Base-by-base conservation (phyloP, 1,284 basidiomycete genomes). In the Ceratobasidium sp. region DNA sequence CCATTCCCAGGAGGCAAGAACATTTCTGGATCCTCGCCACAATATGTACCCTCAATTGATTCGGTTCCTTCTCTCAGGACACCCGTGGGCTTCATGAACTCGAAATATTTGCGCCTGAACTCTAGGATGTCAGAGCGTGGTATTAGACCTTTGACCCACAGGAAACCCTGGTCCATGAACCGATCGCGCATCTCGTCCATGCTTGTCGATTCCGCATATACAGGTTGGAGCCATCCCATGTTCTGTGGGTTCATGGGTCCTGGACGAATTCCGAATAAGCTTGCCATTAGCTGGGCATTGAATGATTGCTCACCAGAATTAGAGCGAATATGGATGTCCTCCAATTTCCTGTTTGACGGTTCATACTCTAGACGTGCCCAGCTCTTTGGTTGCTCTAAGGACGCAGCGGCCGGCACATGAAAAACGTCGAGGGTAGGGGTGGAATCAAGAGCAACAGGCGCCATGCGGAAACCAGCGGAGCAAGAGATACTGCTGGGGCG, bases 181-280 rank as follows among this genome's bases (percentile, higher is more conserved):
- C 39, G 37, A 37, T 46, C 61, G 39, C 61, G 61, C 61, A 63
- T 63, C 16, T 63, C 61, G 16, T 63, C 61, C 37, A 63, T 43
- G 39, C n/a, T 46, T 22, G 61, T 63, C 39, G 61, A 46, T 22
- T 46, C 39, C 8, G 61, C 61, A 46, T 63, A 63, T 27, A 63
- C 61, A 48, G 61, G 61, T 29, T 63, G 61, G n/a, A 63, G 61
- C 61, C 61, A 63, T 6, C 61, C 41, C 61, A 63, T 8, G 24
- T 63, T 63, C 11, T 43, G 19, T 27, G 37, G 43, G 61, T 41
- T 48, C 61, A 63, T 63, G 14, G 61, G 58, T 6, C 61, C 61
- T 63, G 27, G 41, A 24, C 29, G 24, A 9, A 46, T 8, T 11
- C 9, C 37, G 61, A 46, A 24, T 48, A 24, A 24, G n/a, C 39